Evolutionary conservation across 306 rosid genomes (phyloP), one percentile per base, ranked within the genome.

Genomic region (Vigna nakashimae): DNA sequence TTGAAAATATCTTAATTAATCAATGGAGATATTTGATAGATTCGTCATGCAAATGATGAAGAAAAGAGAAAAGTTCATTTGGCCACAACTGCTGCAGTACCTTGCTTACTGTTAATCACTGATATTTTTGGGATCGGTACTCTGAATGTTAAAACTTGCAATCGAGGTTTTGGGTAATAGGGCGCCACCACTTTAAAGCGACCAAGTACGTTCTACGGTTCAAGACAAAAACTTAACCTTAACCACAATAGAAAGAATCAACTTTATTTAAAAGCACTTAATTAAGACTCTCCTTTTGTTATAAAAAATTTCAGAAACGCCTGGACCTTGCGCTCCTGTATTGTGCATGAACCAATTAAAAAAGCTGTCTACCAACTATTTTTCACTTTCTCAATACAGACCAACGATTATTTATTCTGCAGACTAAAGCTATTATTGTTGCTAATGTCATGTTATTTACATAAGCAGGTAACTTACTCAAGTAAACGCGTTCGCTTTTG

Each of bases 321-420:
- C 38, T 46, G 16, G 48, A 72, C 85, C 85, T 46, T 49, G 73
- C 69, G 15, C 71, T 80, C 71, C 16, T 46, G 30, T 77, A 34
- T 49, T 57, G 34, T 79, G 79, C 83, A 79, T 77, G 77, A 80
- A 72, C 73, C 78, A 70, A 80, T 30, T 73, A 52, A n/a, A 52
- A 83, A 79, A 79, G 74, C 67, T 66, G 57, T 9, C 59, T 75
- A 74, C 68, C 59, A 70, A 71, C 79, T 22, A 45, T 3, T 83
- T 49, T 73, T 79, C 77, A 42, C 73, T 26, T 8, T 12, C 28
- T 65, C 3, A 60, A 60, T 13, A 38, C 11, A 64, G 28, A 36
- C 10, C 40, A 36, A 26, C 0, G 1, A 20, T 40, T 30, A 20
- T 9, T 65, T 71, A 12, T 55, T 82, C 59, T 63, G 10, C 28